Base-by-base conservation (phyloP, 352 stramenopile genomes). In the Aphanomyces stellatus region DNA sequence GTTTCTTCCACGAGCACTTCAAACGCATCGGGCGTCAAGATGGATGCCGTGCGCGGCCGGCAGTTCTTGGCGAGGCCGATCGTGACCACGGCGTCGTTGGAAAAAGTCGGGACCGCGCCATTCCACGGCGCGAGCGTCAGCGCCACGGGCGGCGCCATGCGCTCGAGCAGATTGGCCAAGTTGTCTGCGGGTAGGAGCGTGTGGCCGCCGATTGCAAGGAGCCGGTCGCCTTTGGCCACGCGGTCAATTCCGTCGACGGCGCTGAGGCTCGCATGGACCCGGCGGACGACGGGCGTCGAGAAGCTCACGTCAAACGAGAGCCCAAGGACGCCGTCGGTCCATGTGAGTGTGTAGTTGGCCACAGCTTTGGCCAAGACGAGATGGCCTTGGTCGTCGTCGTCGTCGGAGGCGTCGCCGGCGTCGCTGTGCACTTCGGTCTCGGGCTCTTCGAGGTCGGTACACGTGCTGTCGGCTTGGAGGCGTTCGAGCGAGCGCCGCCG, bases 161-260 rank as follows among this genome's bases (percentile, higher is more conserved):
- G 81, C 67, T 90, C 79, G 2, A 95, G 72, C 15, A 93, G 66
- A 2, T 79, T 76, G 40, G 91, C 53, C 56, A 91, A 90, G 43
- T 65, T 46, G 33, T 57, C 60, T 8, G 35, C 11, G 43, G 43
- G 34, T 6, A 37, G 46, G n/a, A 67, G 19, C 1, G 30, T 49
- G 33, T 57, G 22, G 27, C 37, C 24, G 28, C 41, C 41, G 43
- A 67, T 43, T 3, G 60, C 37, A 19, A 67, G 70, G 41, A 95
- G 69, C 27, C 91, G 85, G 40, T 95, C 86, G 24, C 86, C 86
- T 41, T 81, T 77, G 8, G 81, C 87, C 33, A 95, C 86, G 65
- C 91, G 82, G 28, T 90, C 90, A 34, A 95, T 91, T 53, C 91
- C 86, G 0, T 82, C 81, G 46, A 82, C 91, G 62, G 93, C 92